phyloP scores from a whole-genome alignment of 202 grass and related monocot genomes.

The Digitaria exilis region DNA sequence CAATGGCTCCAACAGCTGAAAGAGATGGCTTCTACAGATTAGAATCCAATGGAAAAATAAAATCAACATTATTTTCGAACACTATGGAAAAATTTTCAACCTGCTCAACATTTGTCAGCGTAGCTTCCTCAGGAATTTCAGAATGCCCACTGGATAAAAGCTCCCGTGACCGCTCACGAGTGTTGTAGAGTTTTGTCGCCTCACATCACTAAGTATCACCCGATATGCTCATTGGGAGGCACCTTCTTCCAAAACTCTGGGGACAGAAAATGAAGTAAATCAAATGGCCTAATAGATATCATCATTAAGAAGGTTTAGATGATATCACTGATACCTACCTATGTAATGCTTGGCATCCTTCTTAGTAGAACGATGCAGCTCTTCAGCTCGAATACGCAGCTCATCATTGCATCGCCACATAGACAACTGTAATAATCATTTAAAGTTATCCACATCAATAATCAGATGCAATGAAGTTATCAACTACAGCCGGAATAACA shows the following conservation, averaged over 20 bases:
- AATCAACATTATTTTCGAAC: constrained; percentile 13
- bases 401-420: constrained; percentile 95
- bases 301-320: constrained; percentile 19
- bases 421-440: constrained; percentile 67
- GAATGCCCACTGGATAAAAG: constrained; percentile 86
- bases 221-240: constrained; percentile 83
- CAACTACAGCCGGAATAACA: background rate
- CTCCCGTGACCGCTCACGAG: constrained; percentile 79
- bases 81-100: constrained; percentile 39
- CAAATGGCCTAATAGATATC: background rate
- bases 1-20: constrained; percentile 89
- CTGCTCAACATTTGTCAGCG: constrained; percentile 75
- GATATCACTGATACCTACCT: constrained; percentile 51
- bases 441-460: constrained; percentile 11
- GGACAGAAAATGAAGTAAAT: constrained; percentile 13
- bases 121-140: constrained; percentile 80
- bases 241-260: constrained; percentile 98
- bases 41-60: background rate
- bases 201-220: constrained; percentile 87
- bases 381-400: constrained; percentile 66
- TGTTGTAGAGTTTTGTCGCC: constrained; percentile 94
- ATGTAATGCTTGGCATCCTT: constrained; percentile 98
- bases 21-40: constrained; percentile 26
- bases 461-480: constrained; percentile 16
- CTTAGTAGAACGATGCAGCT: constrained; percentile 72